Base-by-base conservation (phyloP, 441 rosid genomes). In the Aleurites moluccanus region DNA sequence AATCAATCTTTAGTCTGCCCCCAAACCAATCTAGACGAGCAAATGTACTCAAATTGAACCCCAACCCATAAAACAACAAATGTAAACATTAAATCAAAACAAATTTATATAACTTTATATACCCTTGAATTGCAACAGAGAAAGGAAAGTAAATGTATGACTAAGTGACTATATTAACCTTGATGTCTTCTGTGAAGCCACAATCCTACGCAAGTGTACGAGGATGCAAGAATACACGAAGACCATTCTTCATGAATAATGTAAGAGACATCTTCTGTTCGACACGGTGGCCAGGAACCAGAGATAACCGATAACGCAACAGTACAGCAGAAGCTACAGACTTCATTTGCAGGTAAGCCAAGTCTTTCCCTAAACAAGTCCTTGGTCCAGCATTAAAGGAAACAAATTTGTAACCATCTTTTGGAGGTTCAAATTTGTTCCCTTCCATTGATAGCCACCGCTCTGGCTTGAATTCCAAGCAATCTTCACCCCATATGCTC, bases 211-310 rank as follows among this genome's bases (percentile, higher is more conserved):
- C 80, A 49, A 78, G 84, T 9, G 18, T 73, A 64, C 98, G 97
- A 57, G 95, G 95, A 65, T 88, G 88, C 93, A 94, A 80, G 88
- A 80, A 74, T 2, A 94, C 91, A 30, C 84, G 86, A 66, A 94
- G 89, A 18, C 98, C 97, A 18, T 88, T 77, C 88, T 92, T 94
- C 98, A 94, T 92, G 80, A 94, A 94, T 81, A 94, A 77, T 4
- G 97, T 91, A 44, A 94, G 88, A 35, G 98, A 92, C 95, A 94
- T 94, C 92, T 94, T 94, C 85, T 94, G 98, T 83, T 89, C 85
- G 59, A 92, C 96, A 0, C 85, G 87, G 83, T 94, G 97, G 13
- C 95, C 97, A 0, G 92, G 91, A 73, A 76, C 92, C 67, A 80
- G 82, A 9, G 84, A 81, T 35, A 94, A 74, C 72, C 88, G 85